A percentile compares a stretch with the other conserved stretches of the same genome.
These are phyloP conservation scores for Yarrowia sp. DNA, from an alignment of 805 yeast genomes.

Conservation along the genomic window DNA sequence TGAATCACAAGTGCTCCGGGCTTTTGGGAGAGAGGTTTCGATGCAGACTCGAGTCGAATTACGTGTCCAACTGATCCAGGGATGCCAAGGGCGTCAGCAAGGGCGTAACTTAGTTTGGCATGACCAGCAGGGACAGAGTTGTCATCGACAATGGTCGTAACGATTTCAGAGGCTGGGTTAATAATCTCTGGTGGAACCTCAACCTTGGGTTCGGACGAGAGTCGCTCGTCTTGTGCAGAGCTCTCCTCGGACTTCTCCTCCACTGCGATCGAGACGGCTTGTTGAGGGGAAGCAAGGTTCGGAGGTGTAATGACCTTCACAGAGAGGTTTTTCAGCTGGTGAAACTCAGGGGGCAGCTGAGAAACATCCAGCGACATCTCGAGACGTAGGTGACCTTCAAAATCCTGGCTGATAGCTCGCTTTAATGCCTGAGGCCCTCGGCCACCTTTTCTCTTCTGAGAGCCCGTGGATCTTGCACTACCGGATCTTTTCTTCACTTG, in stretches of 20 bases:
- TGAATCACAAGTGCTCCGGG: slow-evolving; percentile 48
- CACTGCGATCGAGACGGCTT: slow-evolving; percentile 24
- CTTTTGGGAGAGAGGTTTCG: slow-evolving; percentile 36
- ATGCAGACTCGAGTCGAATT: slow-evolving; percentile 50
- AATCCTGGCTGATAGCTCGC: slow-evolving; percentile 3
- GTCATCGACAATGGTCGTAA: slow-evolving; percentile 48
- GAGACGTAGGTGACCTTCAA: background rate
- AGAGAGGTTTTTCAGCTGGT: background rate
- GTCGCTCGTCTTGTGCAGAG: background rate
- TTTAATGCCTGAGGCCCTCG: slow-evolving; percentile 6
- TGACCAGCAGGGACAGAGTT: slow-evolving; percentile 38
- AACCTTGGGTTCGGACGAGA: background rate
- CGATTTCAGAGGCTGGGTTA: slow-evolving; percentile 41
- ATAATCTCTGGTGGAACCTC: slow-evolving; percentile 6
- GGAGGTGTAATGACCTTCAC: slow-evolving; percentile 10
- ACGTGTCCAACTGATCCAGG: slow-evolving; percentile 51
- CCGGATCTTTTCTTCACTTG: slow-evolving; percentile 11
- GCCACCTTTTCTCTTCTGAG: background rate
- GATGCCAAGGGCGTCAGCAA: slow-evolving; percentile 56
- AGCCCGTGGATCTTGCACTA: slow-evolving; percentile 8
- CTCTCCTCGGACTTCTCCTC: background rate
- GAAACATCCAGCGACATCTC: background rate
- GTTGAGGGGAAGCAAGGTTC: slow-evolving; percentile 10
- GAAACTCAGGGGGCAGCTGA: slow-evolving; percentile 15
- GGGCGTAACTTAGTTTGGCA: slow-evolving; percentile 51